Conservation (phyloP, 208 protist genomes). For the Tritrichomonas musculus region DNA sequence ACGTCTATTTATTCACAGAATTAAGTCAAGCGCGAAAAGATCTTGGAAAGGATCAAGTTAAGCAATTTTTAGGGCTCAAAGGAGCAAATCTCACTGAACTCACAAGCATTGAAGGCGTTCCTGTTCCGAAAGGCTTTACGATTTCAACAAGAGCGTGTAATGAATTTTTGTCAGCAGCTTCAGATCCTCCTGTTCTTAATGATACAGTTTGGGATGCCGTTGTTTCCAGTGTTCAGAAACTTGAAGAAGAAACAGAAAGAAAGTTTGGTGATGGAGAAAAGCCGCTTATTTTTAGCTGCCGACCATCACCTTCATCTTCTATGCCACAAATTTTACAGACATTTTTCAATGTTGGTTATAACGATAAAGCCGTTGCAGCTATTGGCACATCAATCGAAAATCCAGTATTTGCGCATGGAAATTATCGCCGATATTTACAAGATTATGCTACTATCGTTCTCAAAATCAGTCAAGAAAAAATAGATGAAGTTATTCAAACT, state of each 20-base stretch:
- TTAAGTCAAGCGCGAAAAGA: neutral
- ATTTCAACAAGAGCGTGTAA: neutral
- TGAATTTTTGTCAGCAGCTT: neutral
- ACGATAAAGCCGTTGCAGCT: neutral
- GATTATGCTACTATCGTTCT: neutral
- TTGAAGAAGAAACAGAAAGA: slow-evolving; percentile 16
- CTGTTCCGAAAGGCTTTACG: slow-evolving; percentile 17
- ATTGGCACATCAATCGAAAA: neutral
- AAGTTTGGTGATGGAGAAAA: neutral
- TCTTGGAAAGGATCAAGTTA: slow-evolving; percentile 64
- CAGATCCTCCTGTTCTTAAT: neutral
- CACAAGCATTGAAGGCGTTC: slow-evolving; percentile 43
- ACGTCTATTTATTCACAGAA: too few species aligned
- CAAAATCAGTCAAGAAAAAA: neutral
- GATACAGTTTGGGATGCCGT: neutral
- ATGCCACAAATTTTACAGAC: neutral
- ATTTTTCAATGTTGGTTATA: neutral
- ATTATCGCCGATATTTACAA: neutral
- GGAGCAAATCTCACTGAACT: slow-evolving; percentile 78
- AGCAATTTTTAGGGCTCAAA: slow-evolving; percentile 78
- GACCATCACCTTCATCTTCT: neutral
- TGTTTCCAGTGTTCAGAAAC: neutral
- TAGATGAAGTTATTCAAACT: neutral
- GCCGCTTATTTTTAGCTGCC: neutral
- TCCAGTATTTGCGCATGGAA: neutral